These are phyloP conservation scores for Skeletonema marinoi DNA, from an alignment of 108 stramenopile genomes.

Conservation along the genomic window DNA sequence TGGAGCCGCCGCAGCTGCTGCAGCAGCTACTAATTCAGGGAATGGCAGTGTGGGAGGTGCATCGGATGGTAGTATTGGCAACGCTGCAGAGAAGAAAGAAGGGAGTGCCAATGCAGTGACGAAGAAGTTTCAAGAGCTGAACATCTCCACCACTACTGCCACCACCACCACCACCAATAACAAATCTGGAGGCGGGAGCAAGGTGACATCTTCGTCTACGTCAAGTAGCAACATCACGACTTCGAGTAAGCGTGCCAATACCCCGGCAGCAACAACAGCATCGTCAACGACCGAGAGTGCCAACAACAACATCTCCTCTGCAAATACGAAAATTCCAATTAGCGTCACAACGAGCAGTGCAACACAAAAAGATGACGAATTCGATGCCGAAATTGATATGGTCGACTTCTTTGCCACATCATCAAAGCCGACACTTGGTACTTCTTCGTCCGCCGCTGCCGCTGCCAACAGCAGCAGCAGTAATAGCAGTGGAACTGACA, in stretches of 20 bases:
- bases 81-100: not conserved
- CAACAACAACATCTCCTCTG: slow-evolving; percentile 2
- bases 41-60: not conserved
- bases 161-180: not conserved
- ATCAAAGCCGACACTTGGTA: slow-evolving; percentile 8
- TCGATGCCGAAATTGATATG: slow-evolving; percentile 51
- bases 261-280: not conserved
- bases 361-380: slow-evolving; percentile 37
- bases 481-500: not conserved
- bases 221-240: not conserved
- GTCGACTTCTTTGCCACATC: slow-evolving; percentile 42
- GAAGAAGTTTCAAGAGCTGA: slow-evolving; percentile 1
- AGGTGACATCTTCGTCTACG: not conserved
- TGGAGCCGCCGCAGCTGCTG: not conserved
- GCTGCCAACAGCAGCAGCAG: not conserved
- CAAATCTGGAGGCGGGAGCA: not conserved
- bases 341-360: slow-evolving; percentile 9
- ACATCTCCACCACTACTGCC: not conserved
- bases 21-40: no score
- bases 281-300: not conserved
- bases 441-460: not conserved
- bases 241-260: not conserved
- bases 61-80: not conserved
- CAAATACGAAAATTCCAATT: slow-evolving; percentile 33
- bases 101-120: not conserved